Conservation (phyloP, 768 basidiomycete genomes). For the Tylopilus intermedius region DNA sequence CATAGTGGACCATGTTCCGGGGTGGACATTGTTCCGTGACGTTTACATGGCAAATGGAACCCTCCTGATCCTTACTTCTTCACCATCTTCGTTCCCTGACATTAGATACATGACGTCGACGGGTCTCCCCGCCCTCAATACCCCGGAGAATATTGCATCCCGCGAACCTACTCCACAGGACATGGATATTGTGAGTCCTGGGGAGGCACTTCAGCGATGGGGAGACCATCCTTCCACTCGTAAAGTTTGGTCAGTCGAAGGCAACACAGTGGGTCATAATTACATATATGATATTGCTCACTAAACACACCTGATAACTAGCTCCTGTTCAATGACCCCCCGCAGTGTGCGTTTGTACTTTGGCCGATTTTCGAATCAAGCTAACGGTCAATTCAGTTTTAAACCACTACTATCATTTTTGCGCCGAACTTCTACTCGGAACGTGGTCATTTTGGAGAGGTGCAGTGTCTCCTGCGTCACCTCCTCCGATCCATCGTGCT, state of each 20-base stretch:
- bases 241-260: constrained; percentile 62
- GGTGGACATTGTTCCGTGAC: constrained; percentile 82
- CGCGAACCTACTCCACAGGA: constrained; percentile 63
- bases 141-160: constrained; percentile 57
- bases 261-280: constrained; percentile 57
- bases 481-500: constrained; percentile 58
- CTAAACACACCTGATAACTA: constrained; percentile 19
- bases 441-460: constrained; percentile 71
- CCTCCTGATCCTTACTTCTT: constrained; percentile 58
- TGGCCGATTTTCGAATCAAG: background rate
- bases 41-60: constrained; percentile 85
- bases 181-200: constrained; percentile 56
- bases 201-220: constrained; percentile 61
- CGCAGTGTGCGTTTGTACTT: constrained; percentile 42
- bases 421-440: constrained; percentile 76
- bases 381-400: constrained; percentile 41
- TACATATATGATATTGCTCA: background rate
- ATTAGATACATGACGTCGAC: constrained; percentile 61
- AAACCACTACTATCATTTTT: constrained; percentile 85
- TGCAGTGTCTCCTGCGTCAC: constrained; percentile 32
- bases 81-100: constrained; percentile 42
- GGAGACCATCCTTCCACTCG: constrained; percentile 40
- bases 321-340: constrained; percentile 64
- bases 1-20: constrained; percentile 62
- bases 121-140: constrained; percentile 51